These are phyloP conservation scores for Pseudonectria foliicola DNA, from an alignment of 2,329 filamentous ascomycete species.

Conservation along the genomic window DNA sequence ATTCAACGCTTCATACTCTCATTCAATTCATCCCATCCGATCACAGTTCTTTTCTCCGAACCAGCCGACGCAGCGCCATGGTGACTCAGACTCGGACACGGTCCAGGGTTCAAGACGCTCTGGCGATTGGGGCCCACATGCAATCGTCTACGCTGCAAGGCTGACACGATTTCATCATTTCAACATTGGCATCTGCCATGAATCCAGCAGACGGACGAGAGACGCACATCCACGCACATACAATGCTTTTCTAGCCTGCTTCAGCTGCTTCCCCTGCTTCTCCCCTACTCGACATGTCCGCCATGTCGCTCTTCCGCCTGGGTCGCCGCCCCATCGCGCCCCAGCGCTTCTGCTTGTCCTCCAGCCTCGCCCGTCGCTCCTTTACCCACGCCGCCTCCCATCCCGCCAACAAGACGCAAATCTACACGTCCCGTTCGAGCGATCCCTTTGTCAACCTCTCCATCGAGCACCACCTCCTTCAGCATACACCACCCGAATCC, in stretches of 20 bases:
- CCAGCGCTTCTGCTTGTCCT: constrained; percentile 5
- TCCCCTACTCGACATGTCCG: not conserved
- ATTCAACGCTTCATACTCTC: too few relatives aligned
- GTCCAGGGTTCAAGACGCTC: too few relatives aligned
- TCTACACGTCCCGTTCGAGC: constrained; percentile 62
- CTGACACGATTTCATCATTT: too few relatives aligned
- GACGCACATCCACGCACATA: too few relatives aligned
- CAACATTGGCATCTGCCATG: too few relatives aligned
- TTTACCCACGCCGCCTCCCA: constrained; percentile 34
- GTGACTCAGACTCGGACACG: too few relatives aligned
- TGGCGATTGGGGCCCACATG: too few relatives aligned
- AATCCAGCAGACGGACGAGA: too few relatives aligned
- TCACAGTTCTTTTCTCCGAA: too few relatives aligned
- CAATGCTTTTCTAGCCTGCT: not conserved
- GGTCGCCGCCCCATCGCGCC: constrained; percentile 1
- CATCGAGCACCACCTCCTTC: constrained; percentile 84
- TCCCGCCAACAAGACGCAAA: constrained; percentile 47
- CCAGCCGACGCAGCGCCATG: too few relatives aligned
- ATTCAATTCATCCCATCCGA: too few relatives aligned
- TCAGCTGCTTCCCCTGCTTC: not conserved
- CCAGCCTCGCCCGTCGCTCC: constrained; percentile 15
- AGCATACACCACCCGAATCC: constrained; percentile 63
- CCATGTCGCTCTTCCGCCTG: constrained; percentile 7
- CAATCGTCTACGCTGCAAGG: too few relatives aligned
- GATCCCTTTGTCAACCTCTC: constrained; percentile 89